phyloP scores from a whole-genome alignment of 805 yeast species.

The Ogataea methylovora region DNA sequence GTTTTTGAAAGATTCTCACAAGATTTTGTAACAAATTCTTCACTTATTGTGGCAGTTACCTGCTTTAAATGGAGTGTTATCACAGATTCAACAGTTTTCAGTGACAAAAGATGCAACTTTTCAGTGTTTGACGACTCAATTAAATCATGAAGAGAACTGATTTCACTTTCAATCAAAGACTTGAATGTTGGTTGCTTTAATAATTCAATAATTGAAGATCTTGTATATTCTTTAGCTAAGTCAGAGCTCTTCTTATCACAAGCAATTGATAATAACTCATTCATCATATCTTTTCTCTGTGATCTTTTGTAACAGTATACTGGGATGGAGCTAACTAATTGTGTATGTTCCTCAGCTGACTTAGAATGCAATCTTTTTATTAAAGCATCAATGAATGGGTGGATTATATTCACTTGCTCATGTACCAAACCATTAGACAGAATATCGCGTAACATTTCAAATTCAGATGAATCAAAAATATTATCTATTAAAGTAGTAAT shows the following conservation, averaged over 20 bases:
- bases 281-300: constrained; percentile 26
- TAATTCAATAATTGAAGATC: constrained; percentile 33
- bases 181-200: constrained; percentile 46
- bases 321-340: constrained; percentile 30
- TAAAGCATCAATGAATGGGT: constrained; percentile 10
- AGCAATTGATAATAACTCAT: no score
- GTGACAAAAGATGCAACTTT: constrained; percentile 9
- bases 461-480: constrained; percentile 18
- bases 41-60: constrained; percentile 20
- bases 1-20: constrained; percentile 1
- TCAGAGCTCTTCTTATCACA: no score
- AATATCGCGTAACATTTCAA: constrained; percentile 14
- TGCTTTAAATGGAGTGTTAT: constrained; percentile 36
- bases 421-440: constrained; percentile 33
- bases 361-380: not conserved
- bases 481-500: constrained; percentile 21
- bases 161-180: constrained; percentile 38
- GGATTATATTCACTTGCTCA: constrained; percentile 38
- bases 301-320: constrained; percentile 35
- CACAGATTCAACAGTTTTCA: constrained; percentile 26
- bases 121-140: constrained; percentile 2
- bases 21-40: constrained; percentile 14
- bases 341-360: not conserved
- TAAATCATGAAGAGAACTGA: constrained; percentile 7
- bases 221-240: no score